Percentiles rank a stretch among this genome's conserved stretches.
Evolutionary conservation across 2,329 filamentous ascomycete species (phyloP).

Genomic region (Leptosphaerulina australis): DNA sequence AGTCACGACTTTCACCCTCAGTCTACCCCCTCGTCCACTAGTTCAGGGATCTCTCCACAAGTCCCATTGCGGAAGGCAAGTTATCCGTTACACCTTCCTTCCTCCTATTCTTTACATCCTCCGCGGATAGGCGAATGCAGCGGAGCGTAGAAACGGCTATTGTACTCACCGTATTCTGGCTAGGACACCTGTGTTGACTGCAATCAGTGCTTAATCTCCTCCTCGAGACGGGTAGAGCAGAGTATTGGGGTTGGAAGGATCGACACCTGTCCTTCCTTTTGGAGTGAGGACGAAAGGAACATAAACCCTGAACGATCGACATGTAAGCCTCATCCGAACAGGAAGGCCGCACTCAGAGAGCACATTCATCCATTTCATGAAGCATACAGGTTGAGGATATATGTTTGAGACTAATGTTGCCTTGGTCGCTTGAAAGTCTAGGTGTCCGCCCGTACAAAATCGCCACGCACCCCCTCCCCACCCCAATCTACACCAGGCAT

Average conservation of each 20-base stretch:
- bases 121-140: conserved; percentile 13
- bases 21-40: conserved; percentile 5
- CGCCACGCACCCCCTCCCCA: neutral
- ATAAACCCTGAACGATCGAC: conserved; percentile 14
- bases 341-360: conserved; percentile 7
- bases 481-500: neutral
- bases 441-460: too few species aligned
- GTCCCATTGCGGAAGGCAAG: conserved; percentile 17
- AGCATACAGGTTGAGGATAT: neutral
- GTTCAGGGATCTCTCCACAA: conserved; percentile 15
- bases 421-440: conserved; percentile 2
- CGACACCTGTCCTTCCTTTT: conserved; percentile 7
- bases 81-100: conserved; percentile 13
- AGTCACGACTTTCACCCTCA: conserved; percentile 9
- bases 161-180: neutral
- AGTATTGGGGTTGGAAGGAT: conserved; percentile 4
- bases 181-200: neutral
- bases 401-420: neutral
- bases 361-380: neutral
- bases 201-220: neutral
- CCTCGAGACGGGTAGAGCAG: neutral
- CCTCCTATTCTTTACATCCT: neutral
- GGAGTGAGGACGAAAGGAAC: conserved; percentile 10
- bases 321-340: conserved; percentile 5
- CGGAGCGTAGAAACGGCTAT: conserved; percentile 4